Evolutionary conservation across 140 eudicot genomes (phyloP), one percentile per base, ranked within the genome.

Genomic region (Ambrosia hybrid): DNA sequence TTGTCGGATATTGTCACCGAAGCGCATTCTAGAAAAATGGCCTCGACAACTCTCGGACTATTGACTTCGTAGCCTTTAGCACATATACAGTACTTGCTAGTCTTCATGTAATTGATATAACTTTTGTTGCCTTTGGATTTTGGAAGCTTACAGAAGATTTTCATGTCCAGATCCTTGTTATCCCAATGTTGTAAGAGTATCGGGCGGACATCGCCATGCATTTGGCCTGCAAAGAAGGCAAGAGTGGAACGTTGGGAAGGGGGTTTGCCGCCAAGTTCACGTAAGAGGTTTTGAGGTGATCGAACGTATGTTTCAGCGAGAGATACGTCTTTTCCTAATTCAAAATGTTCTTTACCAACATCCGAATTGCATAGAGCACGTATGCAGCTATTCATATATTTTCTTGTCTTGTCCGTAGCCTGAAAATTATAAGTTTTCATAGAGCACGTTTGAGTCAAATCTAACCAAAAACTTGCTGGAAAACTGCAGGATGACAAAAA

Each of bases 1-100:
- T 92, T 92, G 72, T 92, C 98, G 0, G 98, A 89, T 71, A 89
- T 85, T 43, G 89, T 89, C 17, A 92, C 98, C 0, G 98, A 96
- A 51, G 89, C 89, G 67, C 98, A 92, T 64, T 92, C 98, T 36
- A 80, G 89, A 81, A 89, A 89, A 57, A 92, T 87, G 63, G 98
- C 96, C 74, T 92, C 98, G 71, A 92, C 98, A 1, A 92, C 98
- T 57, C 98, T 73, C 3, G 96, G 95, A 73, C 92, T 89, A 57
- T 89, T 89, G n/a, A 92, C 98, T 80, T 89, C 96, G 14, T 75
- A 89, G 1, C 96, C 96, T 77, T 78, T 83, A 12, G 98, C 81
- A 60, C 96, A 92, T 15, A 92, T 70, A 70, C 98, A 92, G 65
- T 85, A 92, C 76, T 89, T 92, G 84, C 98, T 89, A 65, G 76